Evolutionary conservation across 2,329 filamentous ascomycete genomes (phyloP).

Genomic region (Fusarium compactum): DNA sequence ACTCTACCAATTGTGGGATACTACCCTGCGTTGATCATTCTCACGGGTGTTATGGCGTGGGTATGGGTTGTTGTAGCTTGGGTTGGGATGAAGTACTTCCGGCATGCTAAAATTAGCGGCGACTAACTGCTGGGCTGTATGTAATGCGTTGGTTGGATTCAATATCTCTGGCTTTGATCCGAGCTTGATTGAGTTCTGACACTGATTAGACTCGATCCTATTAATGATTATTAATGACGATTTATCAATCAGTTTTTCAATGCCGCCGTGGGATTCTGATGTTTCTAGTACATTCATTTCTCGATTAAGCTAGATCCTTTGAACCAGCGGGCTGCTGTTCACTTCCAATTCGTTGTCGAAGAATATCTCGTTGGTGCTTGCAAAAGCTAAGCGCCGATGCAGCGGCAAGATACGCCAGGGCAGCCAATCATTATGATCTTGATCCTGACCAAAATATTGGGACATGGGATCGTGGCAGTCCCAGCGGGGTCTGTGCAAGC

Average conservation of each 20-base stretch:
- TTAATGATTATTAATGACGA: constrained; percentile 30
- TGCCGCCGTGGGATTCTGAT: not conserved
- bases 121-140: constrained; percentile 56
- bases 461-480: constrained; percentile 22
- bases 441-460: constrained; percentile 17
- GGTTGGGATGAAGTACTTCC: constrained; percentile 99
- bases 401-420: constrained; percentile 30
- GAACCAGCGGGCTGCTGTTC: constrained; percentile 13
- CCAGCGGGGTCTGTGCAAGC: constrained; percentile 26
- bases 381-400: constrained; percentile 35
- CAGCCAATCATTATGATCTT: constrained; percentile 20
- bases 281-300: not conserved
- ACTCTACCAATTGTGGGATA: constrained; percentile 97
- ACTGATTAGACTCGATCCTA: not conserved
- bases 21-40: constrained; percentile 92
- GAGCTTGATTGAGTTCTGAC: constrained; percentile 15
- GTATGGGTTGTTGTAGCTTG: constrained; percentile 98
- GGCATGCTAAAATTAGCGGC: constrained; percentile 89
- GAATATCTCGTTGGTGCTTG: constrained; percentile 14
- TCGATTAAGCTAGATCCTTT: constrained; percentile 14
- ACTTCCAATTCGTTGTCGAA: constrained; percentile 11
- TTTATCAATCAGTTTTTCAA: not conserved
- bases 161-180: not conserved
- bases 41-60: constrained; percentile 97
- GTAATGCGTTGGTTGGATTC: constrained; percentile 30